Percentiles rank a stretch among this genome's conserved stretches.
Evolutionary conservation across 768 basidiomycete species (phyloP).

Genomic region (Mycena rosella): DNA sequence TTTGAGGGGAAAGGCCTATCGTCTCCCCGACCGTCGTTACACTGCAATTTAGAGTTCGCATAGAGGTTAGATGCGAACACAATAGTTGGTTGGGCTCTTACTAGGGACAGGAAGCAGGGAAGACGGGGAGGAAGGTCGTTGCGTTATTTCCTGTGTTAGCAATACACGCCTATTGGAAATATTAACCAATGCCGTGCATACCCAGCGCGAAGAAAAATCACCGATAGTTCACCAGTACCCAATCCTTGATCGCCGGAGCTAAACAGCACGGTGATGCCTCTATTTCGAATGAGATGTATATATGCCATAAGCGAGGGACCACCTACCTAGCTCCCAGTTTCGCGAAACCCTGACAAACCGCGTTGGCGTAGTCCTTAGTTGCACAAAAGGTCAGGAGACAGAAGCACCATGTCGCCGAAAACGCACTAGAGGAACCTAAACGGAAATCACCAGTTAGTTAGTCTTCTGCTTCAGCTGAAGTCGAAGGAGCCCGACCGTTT

Average conservation of each 20-base stretch:
- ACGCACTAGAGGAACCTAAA: constrained; percentile 26
- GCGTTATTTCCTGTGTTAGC: constrained; percentile 40
- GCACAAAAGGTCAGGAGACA: constrained; percentile 20
- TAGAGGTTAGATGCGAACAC: neutral
- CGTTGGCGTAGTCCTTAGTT: constrained; percentile 53
- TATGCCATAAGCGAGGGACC: no score
- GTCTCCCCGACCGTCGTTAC: constrained; percentile 33
- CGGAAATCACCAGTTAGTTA: no score
- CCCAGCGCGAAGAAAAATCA: constrained; percentile 48
- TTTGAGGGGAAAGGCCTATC: neutral
- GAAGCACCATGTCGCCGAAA: no score
- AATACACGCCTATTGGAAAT: constrained; percentile 45
- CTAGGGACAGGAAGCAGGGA: constrained; percentile 37
- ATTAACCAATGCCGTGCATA: constrained; percentile 2
- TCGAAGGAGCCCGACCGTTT: no score
- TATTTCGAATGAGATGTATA: neutral
- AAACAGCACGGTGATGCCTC: constrained; percentile 55
- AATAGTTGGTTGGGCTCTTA: constrained; percentile 3
- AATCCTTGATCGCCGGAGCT: constrained; percentile 56
- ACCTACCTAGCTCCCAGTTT: constrained; percentile 56
- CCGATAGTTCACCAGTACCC: constrained; percentile 50
- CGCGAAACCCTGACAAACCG: constrained; percentile 56
- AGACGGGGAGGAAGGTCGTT: constrained; percentile 48
- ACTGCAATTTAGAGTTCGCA: constrained; percentile 20
- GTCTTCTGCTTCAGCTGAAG: no score